These are phyloP conservation scores for Aspergillus campestris DNA, from an alignment of 495 filamentous ascomycete genomes.

Conservation along the genomic window DNA sequence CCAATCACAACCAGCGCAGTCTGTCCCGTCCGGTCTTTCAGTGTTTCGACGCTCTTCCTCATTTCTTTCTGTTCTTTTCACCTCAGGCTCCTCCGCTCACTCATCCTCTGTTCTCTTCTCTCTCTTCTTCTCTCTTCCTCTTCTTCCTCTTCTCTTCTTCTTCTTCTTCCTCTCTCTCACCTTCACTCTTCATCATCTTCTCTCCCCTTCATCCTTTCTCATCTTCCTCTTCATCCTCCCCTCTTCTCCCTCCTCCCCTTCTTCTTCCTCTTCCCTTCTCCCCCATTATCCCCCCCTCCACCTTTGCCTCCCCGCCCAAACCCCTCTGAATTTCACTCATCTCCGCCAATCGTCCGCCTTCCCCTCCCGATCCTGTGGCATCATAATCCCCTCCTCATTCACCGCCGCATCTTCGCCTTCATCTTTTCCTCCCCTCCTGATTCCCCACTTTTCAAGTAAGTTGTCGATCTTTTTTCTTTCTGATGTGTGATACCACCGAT, in stretches of 20 bases:
- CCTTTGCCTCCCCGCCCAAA: slow-evolving; percentile 21
- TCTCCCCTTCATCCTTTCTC: slow-evolving; percentile 15
- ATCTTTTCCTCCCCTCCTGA: no score
- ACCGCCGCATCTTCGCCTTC: background rate
- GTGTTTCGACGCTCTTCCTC: background rate
- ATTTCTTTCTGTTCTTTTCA: background rate
- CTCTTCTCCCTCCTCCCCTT: slow-evolving; percentile 8
- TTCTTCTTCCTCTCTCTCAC: slow-evolving; percentile 15
- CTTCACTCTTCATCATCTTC: slow-evolving; percentile 11
- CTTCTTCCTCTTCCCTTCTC: slow-evolving; percentile 11
- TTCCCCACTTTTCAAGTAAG: no score
- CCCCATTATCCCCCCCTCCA: slow-evolving; percentile 21
- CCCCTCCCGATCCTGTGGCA: slow-evolving; percentile 1
- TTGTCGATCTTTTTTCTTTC: no score
- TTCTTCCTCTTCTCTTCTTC: slow-evolving; percentile 20
- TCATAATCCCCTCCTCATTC: slow-evolving; percentile 2
- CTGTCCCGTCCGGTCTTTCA: no score
- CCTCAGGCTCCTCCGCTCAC: slow-evolving; percentile 1
- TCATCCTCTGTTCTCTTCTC: slow-evolving; percentile 12
- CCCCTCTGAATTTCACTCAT: slow-evolving; percentile 5
- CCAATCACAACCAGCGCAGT: no score
- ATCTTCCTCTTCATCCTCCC: slow-evolving; percentile 16
- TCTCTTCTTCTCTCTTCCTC: slow-evolving; percentile 15
- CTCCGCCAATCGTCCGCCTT: background rate
- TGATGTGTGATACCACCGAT: no score